These are phyloP conservation scores for Pseudovirgaria hyperparasitica DNA, from an alignment of 2,329 filamentous ascomycete species.

Conservation along the genomic window DNA sequence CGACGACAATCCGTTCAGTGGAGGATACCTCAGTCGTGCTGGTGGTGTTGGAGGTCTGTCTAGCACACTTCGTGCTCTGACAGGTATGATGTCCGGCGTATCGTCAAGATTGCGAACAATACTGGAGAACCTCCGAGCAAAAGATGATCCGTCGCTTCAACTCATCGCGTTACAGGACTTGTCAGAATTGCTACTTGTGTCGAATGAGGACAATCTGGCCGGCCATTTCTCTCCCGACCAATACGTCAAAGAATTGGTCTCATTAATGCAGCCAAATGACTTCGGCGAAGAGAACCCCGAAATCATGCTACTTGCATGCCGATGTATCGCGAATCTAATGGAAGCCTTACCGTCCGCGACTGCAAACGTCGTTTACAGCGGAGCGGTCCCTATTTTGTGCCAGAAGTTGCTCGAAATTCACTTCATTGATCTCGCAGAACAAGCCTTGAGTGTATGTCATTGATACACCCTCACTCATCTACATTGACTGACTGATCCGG, in stretches of 20 bases:
- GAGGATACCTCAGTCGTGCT: conserved; percentile 53
- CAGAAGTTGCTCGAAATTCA: conserved; percentile 92
- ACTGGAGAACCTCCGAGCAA: conserved; percentile 53
- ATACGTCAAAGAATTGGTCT: conserved; percentile 88
- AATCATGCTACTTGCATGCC: conserved; percentile 92
- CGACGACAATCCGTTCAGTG: conserved; percentile 45
- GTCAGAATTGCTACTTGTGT: conserved; percentile 84
- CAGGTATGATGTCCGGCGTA: conserved; percentile 82
- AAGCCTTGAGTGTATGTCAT: conserved; percentile 63
- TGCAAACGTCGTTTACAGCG: conserved; percentile 93
- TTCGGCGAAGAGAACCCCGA: conserved; percentile 85
- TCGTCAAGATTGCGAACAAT: conserved; percentile 60
- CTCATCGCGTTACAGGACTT: conserved; percentile 86
- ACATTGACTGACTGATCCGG: conserved; percentile 5
- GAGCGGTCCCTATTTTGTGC: conserved; percentile 86
- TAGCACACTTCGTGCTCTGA: conserved; percentile 72
- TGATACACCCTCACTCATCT: not conserved
- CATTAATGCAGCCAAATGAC: conserved; percentile 82
- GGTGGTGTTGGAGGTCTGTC: conserved; percentile 54
- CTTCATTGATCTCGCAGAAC: conserved; percentile 94
- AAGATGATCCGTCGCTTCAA: conserved; percentile 77
- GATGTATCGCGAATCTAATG: conserved; percentile 94
- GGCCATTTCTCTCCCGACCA: conserved; percentile 90
- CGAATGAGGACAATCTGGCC: conserved; percentile 90
- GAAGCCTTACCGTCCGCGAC: conserved; percentile 87